These are phyloP conservation scores for Biancaea sappan DNA, from an alignment of 306 rosid species.

Conservation along the genomic window DNA sequence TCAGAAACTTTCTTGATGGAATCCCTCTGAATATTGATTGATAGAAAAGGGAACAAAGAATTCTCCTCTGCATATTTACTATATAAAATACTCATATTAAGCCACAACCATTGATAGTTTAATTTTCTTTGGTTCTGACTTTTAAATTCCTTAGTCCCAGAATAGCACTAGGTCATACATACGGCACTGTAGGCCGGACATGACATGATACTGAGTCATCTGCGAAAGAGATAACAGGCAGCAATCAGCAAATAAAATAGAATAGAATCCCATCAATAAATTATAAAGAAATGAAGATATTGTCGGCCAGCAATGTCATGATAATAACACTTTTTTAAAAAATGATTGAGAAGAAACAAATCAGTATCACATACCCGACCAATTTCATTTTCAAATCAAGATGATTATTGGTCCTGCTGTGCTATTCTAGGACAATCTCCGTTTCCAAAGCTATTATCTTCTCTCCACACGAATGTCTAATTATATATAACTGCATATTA, in stretches of 20 bases:
- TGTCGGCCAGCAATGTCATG: conserved; percentile 38
- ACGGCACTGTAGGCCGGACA: conserved; percentile 9
- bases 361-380: conserved; percentile 25
- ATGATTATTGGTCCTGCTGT: background rate
- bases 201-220: background rate
- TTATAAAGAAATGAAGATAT: conserved; percentile 20
- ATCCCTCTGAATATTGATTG: background rate
- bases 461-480: background rate
- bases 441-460: conserved; percentile 22
- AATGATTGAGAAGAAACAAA: background rate
- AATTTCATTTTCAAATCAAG: conserved; percentile 1
- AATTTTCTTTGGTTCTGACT: background rate
- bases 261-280: background rate
- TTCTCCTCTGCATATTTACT: background rate
- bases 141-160: background rate
- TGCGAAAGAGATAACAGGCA: conserved; percentile 9
- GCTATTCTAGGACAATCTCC: conserved; percentile 28
- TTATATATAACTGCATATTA: background rate
- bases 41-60: background rate
- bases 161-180: background rate
- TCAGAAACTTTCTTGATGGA: background rate
- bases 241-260: background rate
- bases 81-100: background rate
- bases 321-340: background rate
- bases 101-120: background rate